Percentiles rank a stretch among this genome's conserved stretches.
Conservation (phyloP, 495 filamentous ascomycete species). For the Penicillium maclennaniae region DNA sequence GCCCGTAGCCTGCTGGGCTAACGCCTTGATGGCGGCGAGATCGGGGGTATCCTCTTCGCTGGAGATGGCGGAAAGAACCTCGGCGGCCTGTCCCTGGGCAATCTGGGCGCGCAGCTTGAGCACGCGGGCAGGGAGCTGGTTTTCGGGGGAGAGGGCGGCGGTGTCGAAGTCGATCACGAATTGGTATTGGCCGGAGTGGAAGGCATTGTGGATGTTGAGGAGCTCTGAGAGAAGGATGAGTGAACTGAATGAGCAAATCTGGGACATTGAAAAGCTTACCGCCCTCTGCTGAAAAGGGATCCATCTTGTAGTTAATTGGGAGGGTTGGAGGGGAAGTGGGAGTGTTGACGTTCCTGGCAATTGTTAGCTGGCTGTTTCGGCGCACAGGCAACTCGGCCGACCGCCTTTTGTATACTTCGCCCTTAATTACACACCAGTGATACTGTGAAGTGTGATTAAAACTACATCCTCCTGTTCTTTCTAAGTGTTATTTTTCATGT, state of each 20-base stretch:
- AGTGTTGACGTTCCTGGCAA: conserved; percentile 22
- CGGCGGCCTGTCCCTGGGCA: conserved; percentile 70
- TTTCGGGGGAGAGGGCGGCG: conserved; percentile 68
- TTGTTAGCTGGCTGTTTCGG: conserved; percentile 22
- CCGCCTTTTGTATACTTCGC: conserved; percentile 15
- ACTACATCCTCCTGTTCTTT: too few relatives aligned
- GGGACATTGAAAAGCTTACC: conserved; percentile 38
- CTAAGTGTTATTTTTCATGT: too few relatives aligned
- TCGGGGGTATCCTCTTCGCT: conserved; percentile 64
- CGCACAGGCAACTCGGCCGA: conserved; percentile 25
- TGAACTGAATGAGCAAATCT: not conserved
- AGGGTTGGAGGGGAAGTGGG: conserved; percentile 10
- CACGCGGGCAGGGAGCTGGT: conserved; percentile 72
- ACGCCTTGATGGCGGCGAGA: conserved; percentile 69
- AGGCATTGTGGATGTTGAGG: conserved; percentile 91
- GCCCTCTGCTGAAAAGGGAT: conserved; percentile 93
- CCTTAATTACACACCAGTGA: too few relatives aligned
- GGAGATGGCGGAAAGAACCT: conserved; percentile 64
- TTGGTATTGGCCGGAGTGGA: conserved; percentile 88
- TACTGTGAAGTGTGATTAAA: too few relatives aligned
- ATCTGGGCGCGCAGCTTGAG: conserved; percentile 77
- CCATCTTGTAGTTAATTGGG: conserved; percentile 54
- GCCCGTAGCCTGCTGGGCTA: conserved; percentile 65
- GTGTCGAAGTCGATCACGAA: conserved; percentile 77
- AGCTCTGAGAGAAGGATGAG: conserved; percentile 58